These are phyloP conservation scores for Penicillium waksmanii DNA, from an alignment of 495 filamentous ascomycete species.

Conservation along the genomic window DNA sequence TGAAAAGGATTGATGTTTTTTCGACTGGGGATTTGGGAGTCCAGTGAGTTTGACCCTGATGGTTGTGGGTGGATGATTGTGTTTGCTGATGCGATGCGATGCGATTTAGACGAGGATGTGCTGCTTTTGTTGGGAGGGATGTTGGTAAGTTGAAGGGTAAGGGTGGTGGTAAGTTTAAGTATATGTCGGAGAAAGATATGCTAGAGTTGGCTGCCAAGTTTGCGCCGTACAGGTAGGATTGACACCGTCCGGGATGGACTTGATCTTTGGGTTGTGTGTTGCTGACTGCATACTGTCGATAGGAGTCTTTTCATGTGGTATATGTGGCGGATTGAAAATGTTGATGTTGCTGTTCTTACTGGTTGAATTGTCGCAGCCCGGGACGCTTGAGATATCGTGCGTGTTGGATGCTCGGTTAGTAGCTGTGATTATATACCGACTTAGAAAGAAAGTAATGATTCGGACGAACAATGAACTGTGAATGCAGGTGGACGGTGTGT, in stretches of 20 bases:
- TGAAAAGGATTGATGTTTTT: slow-evolving; percentile 94
- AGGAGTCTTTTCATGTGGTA: slow-evolving; percentile 85
- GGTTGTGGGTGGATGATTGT: not conserved
- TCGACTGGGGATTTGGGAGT: slow-evolving; percentile 91
- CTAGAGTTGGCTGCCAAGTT: slow-evolving; percentile 77
- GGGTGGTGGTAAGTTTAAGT: slow-evolving; percentile 91
- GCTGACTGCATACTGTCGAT: not conserved
- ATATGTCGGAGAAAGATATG: slow-evolving; percentile 95
- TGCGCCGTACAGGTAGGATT: slow-evolving; percentile 72
- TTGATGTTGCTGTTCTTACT: slow-evolving; percentile 70
- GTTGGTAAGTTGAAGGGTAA: slow-evolving; percentile 81
- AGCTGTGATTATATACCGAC: no score
- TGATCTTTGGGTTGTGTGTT: not conserved
- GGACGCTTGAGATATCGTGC: not conserved
- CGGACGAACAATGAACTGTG: no score
- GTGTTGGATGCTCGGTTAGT: no score
- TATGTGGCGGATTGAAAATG: slow-evolving; percentile 86
- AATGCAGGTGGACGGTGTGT: no score
- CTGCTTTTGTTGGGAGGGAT: slow-evolving; percentile 81
- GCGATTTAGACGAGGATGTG: slow-evolving; percentile 72
- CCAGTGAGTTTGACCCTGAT: slow-evolving; percentile 59
- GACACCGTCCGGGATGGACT: slow-evolving; percentile 6
- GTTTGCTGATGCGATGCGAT: slow-evolving; percentile 6
- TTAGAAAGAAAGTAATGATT: no score
- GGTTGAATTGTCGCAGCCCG: slow-evolving; percentile 13